These are phyloP conservation scores for Primulina eburnea DNA, from an alignment of 257 asterid species.

Conservation along the genomic window DNA sequence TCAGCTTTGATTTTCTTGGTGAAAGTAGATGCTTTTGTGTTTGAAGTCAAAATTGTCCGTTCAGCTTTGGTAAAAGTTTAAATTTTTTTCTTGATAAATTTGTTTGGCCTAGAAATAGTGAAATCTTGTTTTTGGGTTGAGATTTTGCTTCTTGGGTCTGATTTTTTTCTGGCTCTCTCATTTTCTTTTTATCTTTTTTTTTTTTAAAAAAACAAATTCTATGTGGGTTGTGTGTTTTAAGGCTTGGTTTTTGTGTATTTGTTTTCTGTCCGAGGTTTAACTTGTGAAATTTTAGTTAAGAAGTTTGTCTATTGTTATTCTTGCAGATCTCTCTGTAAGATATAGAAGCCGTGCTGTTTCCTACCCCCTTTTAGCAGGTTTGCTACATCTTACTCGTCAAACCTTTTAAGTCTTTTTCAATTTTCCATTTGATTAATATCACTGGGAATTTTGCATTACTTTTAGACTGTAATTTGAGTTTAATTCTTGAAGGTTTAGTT, in stretches of 20 bases:
- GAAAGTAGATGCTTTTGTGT: background rate
- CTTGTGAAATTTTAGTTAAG: too few relatives aligned
- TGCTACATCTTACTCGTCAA: background rate
- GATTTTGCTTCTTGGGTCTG: background rate
- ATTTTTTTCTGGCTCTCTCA: background rate
- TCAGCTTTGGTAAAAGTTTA: background rate
- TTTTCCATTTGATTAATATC: background rate
- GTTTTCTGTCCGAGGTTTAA: background rate
- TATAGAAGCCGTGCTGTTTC: background rate
- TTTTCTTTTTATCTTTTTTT: too few relatives aligned
- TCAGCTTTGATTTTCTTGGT: background rate
- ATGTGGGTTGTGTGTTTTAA: background rate
- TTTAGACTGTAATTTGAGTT: background rate
- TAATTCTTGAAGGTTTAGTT: background rate
- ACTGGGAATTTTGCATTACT: background rate
- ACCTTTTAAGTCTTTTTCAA: background rate
- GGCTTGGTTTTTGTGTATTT: background rate
- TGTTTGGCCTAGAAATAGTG: background rate
- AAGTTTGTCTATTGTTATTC: background rate
- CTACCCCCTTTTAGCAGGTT: background rate
- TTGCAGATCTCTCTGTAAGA: background rate
- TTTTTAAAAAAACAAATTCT: too few relatives aligned
- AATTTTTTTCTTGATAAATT: too few relatives aligned
- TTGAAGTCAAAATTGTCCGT: background rate
- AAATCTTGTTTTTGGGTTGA: background rate